These are phyloP conservation scores for Penicillium sp. DNA, from an alignment of 2,329 filamentous ascomycete genomes.

Conservation along the genomic window DNA sequence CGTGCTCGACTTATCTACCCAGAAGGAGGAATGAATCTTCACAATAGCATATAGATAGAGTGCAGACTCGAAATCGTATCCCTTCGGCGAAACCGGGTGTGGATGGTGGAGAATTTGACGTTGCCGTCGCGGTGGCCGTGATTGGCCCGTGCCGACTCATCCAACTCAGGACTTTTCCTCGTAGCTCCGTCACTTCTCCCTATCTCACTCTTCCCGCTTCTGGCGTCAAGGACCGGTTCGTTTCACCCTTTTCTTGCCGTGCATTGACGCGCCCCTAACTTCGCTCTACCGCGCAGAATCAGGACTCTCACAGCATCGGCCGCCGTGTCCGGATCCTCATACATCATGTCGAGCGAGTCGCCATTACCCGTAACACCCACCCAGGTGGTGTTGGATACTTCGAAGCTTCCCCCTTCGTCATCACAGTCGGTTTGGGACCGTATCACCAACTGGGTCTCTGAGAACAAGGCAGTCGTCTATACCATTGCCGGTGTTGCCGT, in stretches of 20 bases:
- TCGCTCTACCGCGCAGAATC: constrained; percentile 7
- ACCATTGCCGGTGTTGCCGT: constrained; percentile 93
- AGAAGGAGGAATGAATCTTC: not conserved
- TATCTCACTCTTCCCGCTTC: constrained; percentile 26
- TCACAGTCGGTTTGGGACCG: constrained; percentile 82
- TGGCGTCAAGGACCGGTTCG: constrained; percentile 27
- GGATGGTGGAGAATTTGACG: constrained; percentile 21
- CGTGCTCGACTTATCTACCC: not conserved
- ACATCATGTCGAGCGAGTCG: constrained; percentile 43
- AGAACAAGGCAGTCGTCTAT: constrained; percentile 94
- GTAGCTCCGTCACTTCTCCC: constrained; percentile 30
- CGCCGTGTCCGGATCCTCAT: constrained; percentile 21
- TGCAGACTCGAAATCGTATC: not conserved
- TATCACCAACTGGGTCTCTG: constrained; percentile 84
- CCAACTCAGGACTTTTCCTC: constrained; percentile 39
- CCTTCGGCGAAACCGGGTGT: constrained; percentile 9
- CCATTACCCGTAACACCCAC: constrained; percentile 34
- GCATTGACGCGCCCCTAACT: not conserved
- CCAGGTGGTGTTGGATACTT: constrained; percentile 40
- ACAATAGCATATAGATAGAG: not conserved
- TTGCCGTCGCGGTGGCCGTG: constrained; percentile 24
- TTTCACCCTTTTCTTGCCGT: not conserved
- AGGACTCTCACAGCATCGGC: constrained; percentile 19
- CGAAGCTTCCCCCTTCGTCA: constrained; percentile 44
- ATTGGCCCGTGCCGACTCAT: constrained; percentile 29